These are phyloP conservation scores for Dendrobium huoshanense DNA, from an alignment of 106 monocot species.

Conservation along the genomic window DNA sequence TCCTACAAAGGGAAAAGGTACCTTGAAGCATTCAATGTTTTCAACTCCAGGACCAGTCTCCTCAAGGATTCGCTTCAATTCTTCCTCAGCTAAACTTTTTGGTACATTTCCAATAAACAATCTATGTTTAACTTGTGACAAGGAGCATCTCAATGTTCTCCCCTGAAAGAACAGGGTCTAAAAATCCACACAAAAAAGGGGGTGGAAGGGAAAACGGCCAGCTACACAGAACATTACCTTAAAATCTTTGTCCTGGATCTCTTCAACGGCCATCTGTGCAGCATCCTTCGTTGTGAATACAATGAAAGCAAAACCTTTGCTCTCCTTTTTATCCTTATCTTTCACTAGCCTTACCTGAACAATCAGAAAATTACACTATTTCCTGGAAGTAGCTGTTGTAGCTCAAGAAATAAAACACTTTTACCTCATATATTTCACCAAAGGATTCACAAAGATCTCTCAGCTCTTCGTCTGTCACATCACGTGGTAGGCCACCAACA, in stretches of 20 bases:
- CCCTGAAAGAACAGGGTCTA: slow-evolving; percentile 41
- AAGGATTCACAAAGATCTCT: slow-evolving; percentile 75
- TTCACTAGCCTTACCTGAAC: slow-evolving; percentile 69
- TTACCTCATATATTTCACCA: slow-evolving; percentile 90
- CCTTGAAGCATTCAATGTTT: slow-evolving; percentile 90
- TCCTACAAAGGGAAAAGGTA: slow-evolving; percentile 10
- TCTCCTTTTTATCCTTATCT: slow-evolving; percentile 86
- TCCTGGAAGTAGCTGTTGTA: not conserved
- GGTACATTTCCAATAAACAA: slow-evolving; percentile 95
- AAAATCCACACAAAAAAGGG: not conserved
- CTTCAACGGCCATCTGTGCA: slow-evolving; percentile 83
- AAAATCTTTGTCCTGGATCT: slow-evolving; percentile 80
- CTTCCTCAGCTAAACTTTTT: slow-evolving; percentile 83
- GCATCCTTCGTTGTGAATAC: slow-evolving; percentile 65
- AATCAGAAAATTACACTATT: slow-evolving; percentile 1
- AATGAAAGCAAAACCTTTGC: slow-evolving; percentile 91
- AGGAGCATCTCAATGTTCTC: slow-evolving; percentile 80
- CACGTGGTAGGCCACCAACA: slow-evolving; percentile 80
- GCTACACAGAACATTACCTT: slow-evolving; percentile 34
- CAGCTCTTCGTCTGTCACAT: slow-evolving; percentile 74
- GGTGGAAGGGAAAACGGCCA: not conserved
- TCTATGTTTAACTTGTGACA: slow-evolving; percentile 88
- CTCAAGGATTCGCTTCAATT: slow-evolving; percentile 71
- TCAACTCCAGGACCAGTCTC: slow-evolving; percentile 87
- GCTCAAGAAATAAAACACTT: not conserved